Percentiles rank a stretch among this genome's conserved stretches.
phyloP scores from a whole-genome alignment of 2,329 filamentous ascomycete genomes.

The Hymenoscyphus fraxineus region DNA sequence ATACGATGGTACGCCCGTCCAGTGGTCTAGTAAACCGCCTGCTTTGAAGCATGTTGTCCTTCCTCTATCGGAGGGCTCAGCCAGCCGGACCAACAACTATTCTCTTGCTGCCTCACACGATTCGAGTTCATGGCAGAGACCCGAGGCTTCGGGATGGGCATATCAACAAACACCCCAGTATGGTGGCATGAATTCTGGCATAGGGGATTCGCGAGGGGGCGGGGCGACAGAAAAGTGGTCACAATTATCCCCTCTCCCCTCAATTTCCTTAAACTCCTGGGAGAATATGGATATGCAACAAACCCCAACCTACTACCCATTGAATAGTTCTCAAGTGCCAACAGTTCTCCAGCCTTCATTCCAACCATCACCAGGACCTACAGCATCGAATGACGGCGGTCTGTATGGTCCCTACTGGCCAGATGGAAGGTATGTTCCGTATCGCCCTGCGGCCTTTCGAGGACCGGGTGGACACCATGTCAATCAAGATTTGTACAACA shows the following conservation, averaged over 20 bases:
- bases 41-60: conserved; percentile 81
- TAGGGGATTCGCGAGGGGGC: conserved; percentile 14
- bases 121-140: conserved; percentile 20
- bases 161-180: conserved; percentile 26
- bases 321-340: conserved; percentile 47
- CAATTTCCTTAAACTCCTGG: conserved; percentile 24
- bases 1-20: conserved; percentile 79
- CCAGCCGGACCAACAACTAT: conserved; percentile 15
- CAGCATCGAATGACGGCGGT: conserved; percentile 53
- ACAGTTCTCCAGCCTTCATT: conserved; percentile 57
- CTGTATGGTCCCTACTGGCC: conserved; percentile 62
- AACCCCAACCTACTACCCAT: conserved; percentile 25
- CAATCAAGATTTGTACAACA: conserved; percentile 13
- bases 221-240: conserved; percentile 22
- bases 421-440: conserved; percentile 52
- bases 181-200: conserved; percentile 9
- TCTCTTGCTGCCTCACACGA: conserved; percentile 13
- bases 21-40: conserved; percentile 69
- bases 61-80: conserved; percentile 45
- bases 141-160: conserved; percentile 23
- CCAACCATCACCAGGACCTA: conserved; percentile 54
- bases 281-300: conserved; percentile 28
- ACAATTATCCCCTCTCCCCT: conserved; percentile 25
- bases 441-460: conserved; percentile 54
- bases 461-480: conserved; percentile 43